Evolutionary conservation across 805 yeast genomes (phyloP).

Genomic region (Ogataea siamensis): DNA sequence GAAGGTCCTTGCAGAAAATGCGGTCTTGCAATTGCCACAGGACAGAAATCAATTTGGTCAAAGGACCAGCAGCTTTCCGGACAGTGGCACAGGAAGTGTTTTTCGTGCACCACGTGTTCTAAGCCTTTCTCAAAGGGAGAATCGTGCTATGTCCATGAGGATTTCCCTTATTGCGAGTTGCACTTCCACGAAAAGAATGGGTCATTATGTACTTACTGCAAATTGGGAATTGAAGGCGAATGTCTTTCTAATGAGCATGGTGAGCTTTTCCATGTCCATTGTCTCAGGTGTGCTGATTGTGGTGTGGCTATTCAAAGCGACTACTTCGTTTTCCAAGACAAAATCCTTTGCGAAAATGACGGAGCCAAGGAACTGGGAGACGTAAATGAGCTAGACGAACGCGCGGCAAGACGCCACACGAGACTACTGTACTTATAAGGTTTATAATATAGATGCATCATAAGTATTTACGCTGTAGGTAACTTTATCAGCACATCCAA

Average conservation of each 20-base stretch:
- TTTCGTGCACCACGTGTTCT: constrained; percentile 67
- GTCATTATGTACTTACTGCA: constrained; percentile 71
- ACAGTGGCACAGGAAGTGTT: constrained; percentile 91
- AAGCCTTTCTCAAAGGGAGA: constrained; percentile 55
- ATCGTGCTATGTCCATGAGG: constrained; percentile 73
- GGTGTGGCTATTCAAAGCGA: constrained; percentile 47
- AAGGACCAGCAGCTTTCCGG: constrained; percentile 82
- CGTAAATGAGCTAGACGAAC: constrained; percentile 18
- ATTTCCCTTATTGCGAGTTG: constrained; percentile 75
- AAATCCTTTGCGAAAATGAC: constrained; percentile 50
- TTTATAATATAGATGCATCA: neutral
- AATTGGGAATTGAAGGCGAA: constrained; percentile 80
- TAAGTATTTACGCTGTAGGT: constrained; percentile 17
- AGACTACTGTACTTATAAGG: constrained; percentile 27
- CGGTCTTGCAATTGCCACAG: constrained; percentile 44
- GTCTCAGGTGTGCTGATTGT: constrained; percentile 72
- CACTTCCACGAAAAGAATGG: constrained; percentile 77
- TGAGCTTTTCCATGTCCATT: constrained; percentile 72
- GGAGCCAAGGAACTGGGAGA: constrained; percentile 24
- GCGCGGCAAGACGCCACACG: constrained; percentile 33
- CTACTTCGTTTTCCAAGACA: constrained; percentile 49
- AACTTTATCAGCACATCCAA: constrained; percentile 25
- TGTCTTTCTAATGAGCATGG: constrained; percentile 75
- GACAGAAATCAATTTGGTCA: constrained; percentile 70
- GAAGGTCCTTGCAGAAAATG: constrained; percentile 84